Conservation (phyloP, 345 rosid species). For the Streptanthus diversifolius region DNA sequence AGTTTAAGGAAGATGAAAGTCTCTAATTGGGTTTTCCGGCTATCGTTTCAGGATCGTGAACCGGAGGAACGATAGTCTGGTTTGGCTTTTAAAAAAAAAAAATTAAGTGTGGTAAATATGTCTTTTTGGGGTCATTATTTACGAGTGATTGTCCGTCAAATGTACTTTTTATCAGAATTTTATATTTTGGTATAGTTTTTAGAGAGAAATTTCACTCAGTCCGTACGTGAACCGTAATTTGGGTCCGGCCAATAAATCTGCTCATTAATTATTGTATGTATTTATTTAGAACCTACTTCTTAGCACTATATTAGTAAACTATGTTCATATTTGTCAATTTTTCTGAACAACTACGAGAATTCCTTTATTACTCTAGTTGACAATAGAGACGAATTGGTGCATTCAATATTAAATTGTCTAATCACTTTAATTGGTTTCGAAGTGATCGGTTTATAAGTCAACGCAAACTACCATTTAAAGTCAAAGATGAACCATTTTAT, state of each 20-base stretch:
- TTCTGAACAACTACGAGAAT: not conserved
- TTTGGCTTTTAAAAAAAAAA: not conserved
- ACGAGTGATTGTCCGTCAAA: constrained; percentile 19
- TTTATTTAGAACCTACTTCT: constrained; percentile 7
- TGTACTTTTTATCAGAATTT: constrained; percentile 6
- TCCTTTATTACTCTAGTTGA: constrained; percentile 15
- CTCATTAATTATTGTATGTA: constrained; percentile 10
- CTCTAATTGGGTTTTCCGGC: constrained; percentile 71
- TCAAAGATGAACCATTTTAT: constrained; percentile 14
- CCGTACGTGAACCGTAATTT: constrained; percentile 15
- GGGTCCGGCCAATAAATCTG: constrained; percentile 25
- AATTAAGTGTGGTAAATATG: not conserved
- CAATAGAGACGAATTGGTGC: constrained; percentile 9
- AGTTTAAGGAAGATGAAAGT: constrained; percentile 43
- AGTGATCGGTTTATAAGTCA: constrained; percentile 29
- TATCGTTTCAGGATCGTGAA: constrained; percentile 54
- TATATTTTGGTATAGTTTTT: constrained; percentile 13
- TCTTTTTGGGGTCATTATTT: constrained; percentile 6
- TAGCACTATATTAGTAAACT: constrained; percentile 6
- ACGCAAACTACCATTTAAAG: constrained; percentile 13
- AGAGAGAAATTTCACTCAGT: constrained; percentile 14
- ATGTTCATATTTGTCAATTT: constrained; percentile 28
- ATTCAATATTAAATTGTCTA: not conserved
- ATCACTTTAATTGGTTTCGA: constrained; percentile 29
- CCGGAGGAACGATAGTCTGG: constrained; percentile 50